phyloP scores from a whole-genome alignment of 2,329 filamentous ascomycete genomes.

The Colletotrichum navitas region DNA sequence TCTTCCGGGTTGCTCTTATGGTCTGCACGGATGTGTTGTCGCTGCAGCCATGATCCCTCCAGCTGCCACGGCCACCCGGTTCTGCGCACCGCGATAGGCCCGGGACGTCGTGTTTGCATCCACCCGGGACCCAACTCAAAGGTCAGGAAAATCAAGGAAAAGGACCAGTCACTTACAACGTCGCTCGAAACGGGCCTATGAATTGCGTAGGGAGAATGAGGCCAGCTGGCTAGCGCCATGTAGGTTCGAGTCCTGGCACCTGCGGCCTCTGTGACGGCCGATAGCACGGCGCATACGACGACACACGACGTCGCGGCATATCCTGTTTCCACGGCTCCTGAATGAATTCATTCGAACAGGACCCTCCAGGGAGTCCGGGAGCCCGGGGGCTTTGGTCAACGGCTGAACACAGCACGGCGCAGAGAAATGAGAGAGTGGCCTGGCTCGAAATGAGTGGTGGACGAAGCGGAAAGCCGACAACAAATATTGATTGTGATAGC shows the following conservation, averaged over 20 bases:
- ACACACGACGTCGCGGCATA: slow-evolving; percentile 15
- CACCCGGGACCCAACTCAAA: slow-evolving; percentile 53
- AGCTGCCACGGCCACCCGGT: slow-evolving; percentile 50
- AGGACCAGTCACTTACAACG: slow-evolving; percentile 52
- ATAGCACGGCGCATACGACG: slow-evolving; percentile 19
- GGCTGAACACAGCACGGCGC: slow-evolving; percentile 16
- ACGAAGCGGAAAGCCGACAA: slow-evolving; percentile 1
- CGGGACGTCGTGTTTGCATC: slow-evolving; percentile 50
- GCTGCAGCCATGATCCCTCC: slow-evolving; percentile 59
- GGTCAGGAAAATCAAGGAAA: slow-evolving; percentile 58
- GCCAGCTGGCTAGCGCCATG: slow-evolving; percentile 55
- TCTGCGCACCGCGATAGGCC: slow-evolving; percentile 59
- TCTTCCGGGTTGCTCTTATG: slow-evolving; percentile 20
- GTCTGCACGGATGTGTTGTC: slow-evolving; percentile 59
- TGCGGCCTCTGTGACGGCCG: slow-evolving; percentile 47
- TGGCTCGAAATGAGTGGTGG: slow-evolving; percentile 31
- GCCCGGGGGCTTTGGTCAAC: slow-evolving; percentile 28
- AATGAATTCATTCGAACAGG: slow-evolving; percentile 7
- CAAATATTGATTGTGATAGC: slow-evolving; percentile 17
- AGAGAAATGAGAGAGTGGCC: slow-evolving; percentile 35
- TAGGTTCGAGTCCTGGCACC: slow-evolving; percentile 50
- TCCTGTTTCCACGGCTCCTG: slow-evolving; percentile 22
- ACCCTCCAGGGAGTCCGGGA: background rate
- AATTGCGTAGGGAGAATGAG: slow-evolving; percentile 52
- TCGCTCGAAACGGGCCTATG: slow-evolving; percentile 54